Evolutionary conservation across 345 rosid genomes (phyloP), one percentile per base, ranked within the genome.

Genomic region (Geranium rotundifolium): DNA sequence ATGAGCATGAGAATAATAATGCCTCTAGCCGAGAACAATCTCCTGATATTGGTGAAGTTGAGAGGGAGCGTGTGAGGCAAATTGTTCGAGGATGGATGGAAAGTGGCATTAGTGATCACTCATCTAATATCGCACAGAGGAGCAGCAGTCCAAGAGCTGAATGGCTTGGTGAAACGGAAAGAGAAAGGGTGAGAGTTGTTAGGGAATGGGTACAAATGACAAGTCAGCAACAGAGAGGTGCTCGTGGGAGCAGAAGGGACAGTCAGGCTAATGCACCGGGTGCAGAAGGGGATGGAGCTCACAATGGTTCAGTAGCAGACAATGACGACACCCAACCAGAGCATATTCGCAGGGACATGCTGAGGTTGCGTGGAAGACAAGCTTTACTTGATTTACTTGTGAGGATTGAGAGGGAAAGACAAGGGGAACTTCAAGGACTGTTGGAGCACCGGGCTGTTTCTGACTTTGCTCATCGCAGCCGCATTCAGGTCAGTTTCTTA

Each of bases 151-250:
- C 89, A 7, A 80, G 96, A 82, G 86, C 79, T 13, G 99, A 95
- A 68, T 95, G 90, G 96, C 88, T 95, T 66, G 99, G 95, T 61
- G 97, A 95, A 79, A 90, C 85, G 23, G 99, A 95, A 76, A 87
- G 99, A 0, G 97, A 90, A 75, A 88, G 99, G 76, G 99, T 90
- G 67, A 88, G 99, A 79, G 76, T 86, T 82, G 92, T 90, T 59
- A 83, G 97, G 76, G 95, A 93, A 73, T 85, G 91, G 99, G 88
- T 90, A 78, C 97, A 90, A 76, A 82, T 79, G 97, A 81, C 96
- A 50, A 95, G 89, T 79, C 99, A 90, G 71, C 96, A 88, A 75
- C 87, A 90, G 70, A 95, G 86, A 74, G 90, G 83, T 60, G 68
- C 79, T 46, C 86, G 84, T 63, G 76, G 78, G 59, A 80, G 75